phyloP scores from a whole-genome alignment of 352 stramenopile species.

The Phytopythium oedochilum region DNA sequence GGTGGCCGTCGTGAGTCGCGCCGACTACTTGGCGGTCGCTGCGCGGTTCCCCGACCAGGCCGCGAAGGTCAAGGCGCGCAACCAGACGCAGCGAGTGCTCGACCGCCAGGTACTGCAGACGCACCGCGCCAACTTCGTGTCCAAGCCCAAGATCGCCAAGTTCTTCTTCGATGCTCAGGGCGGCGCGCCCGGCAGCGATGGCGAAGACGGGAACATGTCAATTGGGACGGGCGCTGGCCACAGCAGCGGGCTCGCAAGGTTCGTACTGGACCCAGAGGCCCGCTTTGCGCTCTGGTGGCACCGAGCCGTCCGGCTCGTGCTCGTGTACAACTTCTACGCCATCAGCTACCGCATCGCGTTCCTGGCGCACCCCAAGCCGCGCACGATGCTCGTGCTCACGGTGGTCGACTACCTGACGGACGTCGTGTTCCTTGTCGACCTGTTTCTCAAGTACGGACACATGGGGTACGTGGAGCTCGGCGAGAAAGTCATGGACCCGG shows the following conservation, averaged over 20 bases:
- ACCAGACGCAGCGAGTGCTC: conserved; percentile 14
- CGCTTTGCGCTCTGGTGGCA: conserved; percentile 51
- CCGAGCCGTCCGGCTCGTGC: conserved; percentile 34
- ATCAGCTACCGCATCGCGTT: conserved; percentile 51
- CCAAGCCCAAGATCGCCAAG: conserved; percentile 36
- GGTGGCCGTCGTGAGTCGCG: conserved; percentile 36
- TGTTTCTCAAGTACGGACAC: conserved; percentile 35
- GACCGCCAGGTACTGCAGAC: conserved; percentile 14
- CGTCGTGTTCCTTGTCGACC: conserved; percentile 26
- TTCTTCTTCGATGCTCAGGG: conserved; percentile 12
- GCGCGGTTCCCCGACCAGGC: conserved; percentile 36
- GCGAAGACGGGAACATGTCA: background rate
- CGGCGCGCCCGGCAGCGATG: background rate
- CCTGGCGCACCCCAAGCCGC: conserved; percentile 16
- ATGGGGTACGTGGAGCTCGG: conserved; percentile 36
- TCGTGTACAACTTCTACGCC: conserved; percentile 51
- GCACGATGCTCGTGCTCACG: conserved; percentile 26
- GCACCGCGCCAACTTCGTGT: conserved; percentile 37
- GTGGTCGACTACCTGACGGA: conserved; percentile 35
- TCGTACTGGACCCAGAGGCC: conserved; percentile 39
- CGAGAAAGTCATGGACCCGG: conserved; percentile 32
- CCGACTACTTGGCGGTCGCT: conserved; percentile 30
- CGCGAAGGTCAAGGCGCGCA: conserved; percentile 11
- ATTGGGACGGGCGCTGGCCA: conserved; percentile 12
- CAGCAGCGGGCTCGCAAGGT: background rate